These are phyloP conservation scores for Penicillium sp. DNA, from an alignment of 2,329 filamentous ascomycete genomes.

Conservation along the genomic window DNA sequence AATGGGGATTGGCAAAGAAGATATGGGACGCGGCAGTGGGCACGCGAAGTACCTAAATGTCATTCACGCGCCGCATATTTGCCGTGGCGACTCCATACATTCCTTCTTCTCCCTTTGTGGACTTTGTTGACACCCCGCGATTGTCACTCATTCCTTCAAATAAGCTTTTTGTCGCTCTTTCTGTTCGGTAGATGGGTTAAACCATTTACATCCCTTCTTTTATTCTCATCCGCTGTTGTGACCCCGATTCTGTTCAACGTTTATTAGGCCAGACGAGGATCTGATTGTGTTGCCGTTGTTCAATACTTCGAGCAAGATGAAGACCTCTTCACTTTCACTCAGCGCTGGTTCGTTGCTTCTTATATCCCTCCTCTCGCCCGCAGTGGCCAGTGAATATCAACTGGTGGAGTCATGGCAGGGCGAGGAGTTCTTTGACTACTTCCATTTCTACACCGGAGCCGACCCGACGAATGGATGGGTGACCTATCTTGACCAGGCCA, in stretches of 20 bases:
- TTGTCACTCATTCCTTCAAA: slow-evolving; percentile 22
- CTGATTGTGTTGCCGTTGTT: not conserved
- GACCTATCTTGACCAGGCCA: slow-evolving; percentile 46
- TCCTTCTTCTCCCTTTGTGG: slow-evolving; percentile 19
- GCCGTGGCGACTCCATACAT: slow-evolving; percentile 14
- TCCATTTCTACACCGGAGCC: slow-evolving; percentile 48
- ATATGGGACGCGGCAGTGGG: not conserved
- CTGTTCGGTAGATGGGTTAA: slow-evolving; percentile 2
- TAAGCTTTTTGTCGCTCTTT: not conserved
- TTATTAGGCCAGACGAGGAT: not conserved
- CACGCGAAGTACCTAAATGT: slow-evolving; percentile 12
- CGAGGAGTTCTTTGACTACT: slow-evolving; percentile 50
- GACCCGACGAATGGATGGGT: slow-evolving; percentile 55
- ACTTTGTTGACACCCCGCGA: slow-evolving; percentile 20
- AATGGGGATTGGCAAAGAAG: not conserved
- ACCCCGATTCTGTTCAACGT: not conserved
- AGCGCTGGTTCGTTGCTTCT: slow-evolving; percentile 34
- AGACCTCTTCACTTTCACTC: slow-evolving; percentile 28
- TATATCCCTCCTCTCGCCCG: slow-evolving; percentile 27
- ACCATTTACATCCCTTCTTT: slow-evolving; percentile 5
- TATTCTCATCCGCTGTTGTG: not conserved
- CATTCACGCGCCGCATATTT: slow-evolving; percentile 8
- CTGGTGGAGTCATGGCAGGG: slow-evolving; percentile 47
- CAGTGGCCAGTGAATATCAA: slow-evolving; percentile 31
- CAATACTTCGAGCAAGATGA: slow-evolving; percentile 22